A percentile compares a stretch with the other conserved stretches of the same genome.
Conservation (phyloP, 2,329 filamentous ascomycete species). For the Fusarium sp. region DNA sequence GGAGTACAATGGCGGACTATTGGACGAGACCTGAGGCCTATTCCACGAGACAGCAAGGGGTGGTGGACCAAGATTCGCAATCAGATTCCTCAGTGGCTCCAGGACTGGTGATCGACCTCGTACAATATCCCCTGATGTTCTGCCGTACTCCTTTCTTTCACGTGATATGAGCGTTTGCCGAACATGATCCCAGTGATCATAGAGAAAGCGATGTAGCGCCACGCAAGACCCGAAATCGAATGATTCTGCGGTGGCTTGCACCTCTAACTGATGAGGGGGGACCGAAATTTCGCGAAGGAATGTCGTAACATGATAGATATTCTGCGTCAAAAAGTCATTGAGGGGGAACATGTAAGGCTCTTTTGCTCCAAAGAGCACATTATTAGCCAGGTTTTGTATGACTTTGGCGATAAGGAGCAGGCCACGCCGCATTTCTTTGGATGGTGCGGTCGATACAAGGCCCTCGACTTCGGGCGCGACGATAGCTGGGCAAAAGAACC, state of each 20-base stretch:
- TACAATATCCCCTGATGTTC: slow-evolving; percentile 66
- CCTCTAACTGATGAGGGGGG: slow-evolving; percentile 62
- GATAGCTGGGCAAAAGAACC: slow-evolving; percentile 80
- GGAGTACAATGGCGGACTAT: slow-evolving; percentile 74
- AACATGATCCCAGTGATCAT: slow-evolving; percentile 79
- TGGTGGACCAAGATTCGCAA: slow-evolving; percentile 75
- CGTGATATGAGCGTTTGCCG: slow-evolving; percentile 72
- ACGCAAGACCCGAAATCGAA: slow-evolving; percentile 81
- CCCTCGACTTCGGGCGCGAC: slow-evolving; percentile 77
- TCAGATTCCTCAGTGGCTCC: slow-evolving; percentile 71
- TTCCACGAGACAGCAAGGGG: slow-evolving; percentile 79
- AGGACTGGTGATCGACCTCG: slow-evolving; percentile 69
- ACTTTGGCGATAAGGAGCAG: slow-evolving; percentile 78
- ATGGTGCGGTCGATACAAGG: slow-evolving; percentile 70
- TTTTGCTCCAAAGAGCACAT: slow-evolving; percentile 78
- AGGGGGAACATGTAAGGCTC: slow-evolving; percentile 80
- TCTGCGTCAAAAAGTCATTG: slow-evolving; percentile 76
- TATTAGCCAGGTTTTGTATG: slow-evolving; percentile 79
- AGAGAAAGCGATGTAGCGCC: slow-evolving; percentile 75
- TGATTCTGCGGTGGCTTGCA: slow-evolving; percentile 60
- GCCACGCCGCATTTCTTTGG: slow-evolving; percentile 77
- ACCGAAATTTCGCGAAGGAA: slow-evolving; percentile 77
- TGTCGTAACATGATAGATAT: slow-evolving; percentile 76
- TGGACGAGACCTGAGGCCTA: slow-evolving; percentile 73
- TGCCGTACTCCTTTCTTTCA: slow-evolving; percentile 69